Evolutionary conservation across 345 rosid genomes (phyloP).

Genomic region (Eucalyptus dawsonii): DNA sequence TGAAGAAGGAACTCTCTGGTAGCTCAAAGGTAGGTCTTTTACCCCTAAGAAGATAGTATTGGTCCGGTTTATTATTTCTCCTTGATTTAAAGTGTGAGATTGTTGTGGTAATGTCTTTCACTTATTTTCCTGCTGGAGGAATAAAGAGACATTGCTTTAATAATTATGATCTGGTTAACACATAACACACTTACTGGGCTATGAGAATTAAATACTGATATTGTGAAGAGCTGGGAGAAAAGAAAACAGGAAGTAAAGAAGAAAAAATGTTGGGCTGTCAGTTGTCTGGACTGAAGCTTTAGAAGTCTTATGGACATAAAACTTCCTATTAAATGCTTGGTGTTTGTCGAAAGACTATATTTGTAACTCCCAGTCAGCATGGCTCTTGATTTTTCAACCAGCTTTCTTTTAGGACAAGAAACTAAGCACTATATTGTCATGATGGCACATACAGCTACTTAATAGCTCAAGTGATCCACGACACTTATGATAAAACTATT

Average conservation of each 20-base stretch:
- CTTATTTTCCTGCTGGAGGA: neutral
- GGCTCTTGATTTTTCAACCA: neutral
- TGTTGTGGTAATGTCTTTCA: neutral
- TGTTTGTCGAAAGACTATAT: neutral
- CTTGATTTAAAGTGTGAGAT: neutral
- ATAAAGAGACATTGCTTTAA: neutral
- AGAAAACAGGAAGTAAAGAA: neutral
- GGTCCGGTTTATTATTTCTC: neutral
- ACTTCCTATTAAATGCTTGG: neutral
- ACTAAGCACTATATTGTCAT: neutral
- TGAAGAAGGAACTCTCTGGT: conserved; percentile 57
- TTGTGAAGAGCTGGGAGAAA: neutral
- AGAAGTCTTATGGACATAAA: neutral
- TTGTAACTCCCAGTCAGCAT: neutral
- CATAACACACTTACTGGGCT: neutral
- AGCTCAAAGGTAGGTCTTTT: conserved; percentile 33
- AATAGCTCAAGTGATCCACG: neutral
- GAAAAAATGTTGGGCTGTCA: neutral
- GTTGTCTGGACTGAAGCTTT: neutral
- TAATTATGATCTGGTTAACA: neutral
- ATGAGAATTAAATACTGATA: neutral
- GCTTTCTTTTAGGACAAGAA: neutral
- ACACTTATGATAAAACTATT: neutral
- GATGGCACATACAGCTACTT: neutral
- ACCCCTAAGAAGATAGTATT: neutral